These are phyloP conservation scores for Xerocomellus amylosporus DNA, from an alignment of 768 basidiomycete genomes.

Conservation along the genomic window DNA sequence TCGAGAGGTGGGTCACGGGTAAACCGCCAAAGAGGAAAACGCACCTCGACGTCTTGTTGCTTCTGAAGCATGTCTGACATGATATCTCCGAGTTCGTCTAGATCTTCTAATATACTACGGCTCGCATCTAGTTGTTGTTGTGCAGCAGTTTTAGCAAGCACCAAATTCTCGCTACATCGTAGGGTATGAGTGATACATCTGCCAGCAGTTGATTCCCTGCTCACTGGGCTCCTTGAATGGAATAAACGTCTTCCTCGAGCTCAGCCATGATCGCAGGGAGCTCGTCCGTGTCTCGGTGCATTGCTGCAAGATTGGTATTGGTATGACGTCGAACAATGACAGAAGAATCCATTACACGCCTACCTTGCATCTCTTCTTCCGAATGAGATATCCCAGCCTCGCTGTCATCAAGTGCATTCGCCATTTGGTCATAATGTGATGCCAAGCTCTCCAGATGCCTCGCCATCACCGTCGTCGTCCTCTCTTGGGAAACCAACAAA, in stretches of 20 bases:
- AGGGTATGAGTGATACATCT: slow-evolving; percentile 1
- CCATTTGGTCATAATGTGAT: slow-evolving; percentile 78
- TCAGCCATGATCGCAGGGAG: slow-evolving; percentile 72
- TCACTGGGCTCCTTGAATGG: slow-evolving; percentile 58
- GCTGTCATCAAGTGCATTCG: slow-evolving; percentile 57
- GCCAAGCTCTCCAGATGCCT: slow-evolving; percentile 66
- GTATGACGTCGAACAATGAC: background rate
- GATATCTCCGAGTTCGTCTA: slow-evolving; percentile 76
- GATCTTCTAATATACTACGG: slow-evolving; percentile 50
- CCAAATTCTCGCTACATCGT: slow-evolving; percentile 49
- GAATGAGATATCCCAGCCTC: slow-evolving; percentile 66
- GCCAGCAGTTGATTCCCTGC: slow-evolving; percentile 20
- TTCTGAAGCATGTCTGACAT: slow-evolving; percentile 74
- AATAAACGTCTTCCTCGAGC: slow-evolving; percentile 54
- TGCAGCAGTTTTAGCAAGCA: slow-evolving; percentile 40
- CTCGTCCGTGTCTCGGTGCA: slow-evolving; percentile 80
- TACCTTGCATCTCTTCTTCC: slow-evolving; percentile 71
- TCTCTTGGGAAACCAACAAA: slow-evolving; percentile 48
- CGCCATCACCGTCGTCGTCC: slow-evolving; percentile 65
- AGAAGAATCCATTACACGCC: background rate
- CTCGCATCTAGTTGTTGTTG: slow-evolving; percentile 52
- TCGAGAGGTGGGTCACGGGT: background rate
- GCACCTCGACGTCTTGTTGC: slow-evolving; percentile 68
- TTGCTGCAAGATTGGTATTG: slow-evolving; percentile 43
- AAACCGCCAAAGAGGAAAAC: slow-evolving; percentile 2